Evolutionary conservation across 1,284 basidiomycete genomes (phyloP).

Genomic region (Puccinia triticina): DNA sequence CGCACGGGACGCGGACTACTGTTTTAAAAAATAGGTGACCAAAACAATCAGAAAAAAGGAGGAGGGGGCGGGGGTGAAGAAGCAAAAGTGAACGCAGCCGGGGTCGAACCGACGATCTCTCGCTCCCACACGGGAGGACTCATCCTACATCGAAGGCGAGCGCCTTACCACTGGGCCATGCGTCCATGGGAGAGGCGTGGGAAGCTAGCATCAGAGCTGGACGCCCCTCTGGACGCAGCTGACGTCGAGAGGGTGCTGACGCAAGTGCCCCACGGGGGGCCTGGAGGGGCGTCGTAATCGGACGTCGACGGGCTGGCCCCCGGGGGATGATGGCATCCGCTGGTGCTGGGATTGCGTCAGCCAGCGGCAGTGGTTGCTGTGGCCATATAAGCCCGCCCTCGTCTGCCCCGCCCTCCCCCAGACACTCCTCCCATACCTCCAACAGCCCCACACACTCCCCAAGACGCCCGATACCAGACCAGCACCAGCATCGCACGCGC

Average conservation of each 20-base stretch:
- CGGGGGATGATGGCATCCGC: too few relatives aligned
- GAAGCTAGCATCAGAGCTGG: too few relatives aligned
- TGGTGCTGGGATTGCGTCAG: too few relatives aligned
- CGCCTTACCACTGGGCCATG: constrained; percentile 50
- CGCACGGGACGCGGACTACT: too few relatives aligned
- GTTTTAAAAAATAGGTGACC: too few relatives aligned
- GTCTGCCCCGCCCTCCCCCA: background rate
- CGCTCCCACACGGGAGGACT: constrained; percentile 18
- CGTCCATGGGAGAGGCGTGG: constrained; percentile 27
- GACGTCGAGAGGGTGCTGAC: constrained; percentile 20
- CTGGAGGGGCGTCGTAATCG: too few relatives aligned
- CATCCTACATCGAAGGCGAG: constrained; percentile 44
- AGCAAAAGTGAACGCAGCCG: constrained; percentile 38
- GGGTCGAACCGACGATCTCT: constrained; percentile 50
- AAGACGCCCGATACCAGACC: too few relatives aligned
- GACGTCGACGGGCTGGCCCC: background rate
- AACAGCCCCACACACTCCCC: too few relatives aligned
- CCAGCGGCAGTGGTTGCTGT: too few relatives aligned
- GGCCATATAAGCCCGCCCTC: background rate
- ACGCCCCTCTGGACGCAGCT: background rate
- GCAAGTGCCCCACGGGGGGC: too few relatives aligned
- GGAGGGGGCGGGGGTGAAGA: background rate
- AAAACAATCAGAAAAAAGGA: too few relatives aligned
- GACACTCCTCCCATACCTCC: background rate
- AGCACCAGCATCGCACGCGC: too few relatives aligned